phyloP scores from a whole-genome alignment of 202 grass and related monocot species.

The Saccharum hybrid region DNA sequence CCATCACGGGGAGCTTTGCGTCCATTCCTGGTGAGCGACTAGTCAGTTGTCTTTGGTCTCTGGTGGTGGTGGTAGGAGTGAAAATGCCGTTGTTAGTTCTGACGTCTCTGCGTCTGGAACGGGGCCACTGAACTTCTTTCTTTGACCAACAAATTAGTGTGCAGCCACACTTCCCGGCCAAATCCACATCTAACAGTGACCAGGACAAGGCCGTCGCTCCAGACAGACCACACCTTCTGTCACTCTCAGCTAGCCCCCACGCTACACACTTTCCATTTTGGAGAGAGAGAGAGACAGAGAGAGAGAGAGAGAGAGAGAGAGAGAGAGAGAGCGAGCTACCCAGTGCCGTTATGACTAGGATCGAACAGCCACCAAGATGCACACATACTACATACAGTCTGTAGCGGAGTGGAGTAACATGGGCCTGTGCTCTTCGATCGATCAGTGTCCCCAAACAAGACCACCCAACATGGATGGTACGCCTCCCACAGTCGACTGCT shows the following conservation, averaged over 20 bases:
- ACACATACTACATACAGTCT: background rate
- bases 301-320: too few species aligned
- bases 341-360: background rate
- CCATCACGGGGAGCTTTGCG: background rate
- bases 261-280: background rate
- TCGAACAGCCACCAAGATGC: background rate
- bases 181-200: conserved; percentile 35
- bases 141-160: conserved; percentile 38
- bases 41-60: background rate
- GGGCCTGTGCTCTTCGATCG: conserved; percentile 18
- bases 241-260: conserved; percentile 26
- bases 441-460: conserved; percentile 7
- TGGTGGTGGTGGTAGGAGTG: background rate
- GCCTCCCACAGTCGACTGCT: conserved; percentile 17
- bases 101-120: background rate
- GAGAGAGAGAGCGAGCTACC: too few species aligned
- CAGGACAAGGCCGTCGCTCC: conserved; percentile 20
- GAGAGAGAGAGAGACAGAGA: background rate
- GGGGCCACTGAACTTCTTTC: conserved; percentile 22
- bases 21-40: background rate
- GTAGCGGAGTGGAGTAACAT: background rate
- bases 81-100: background rate
- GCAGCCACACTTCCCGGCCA: conserved; percentile 21
- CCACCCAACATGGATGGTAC: conserved; percentile 13
- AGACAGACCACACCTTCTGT: conserved; percentile 27